Evolutionary conservation across 345 rosid genomes (phyloP).

Genomic region (Aquilaria yunnanensis): DNA sequence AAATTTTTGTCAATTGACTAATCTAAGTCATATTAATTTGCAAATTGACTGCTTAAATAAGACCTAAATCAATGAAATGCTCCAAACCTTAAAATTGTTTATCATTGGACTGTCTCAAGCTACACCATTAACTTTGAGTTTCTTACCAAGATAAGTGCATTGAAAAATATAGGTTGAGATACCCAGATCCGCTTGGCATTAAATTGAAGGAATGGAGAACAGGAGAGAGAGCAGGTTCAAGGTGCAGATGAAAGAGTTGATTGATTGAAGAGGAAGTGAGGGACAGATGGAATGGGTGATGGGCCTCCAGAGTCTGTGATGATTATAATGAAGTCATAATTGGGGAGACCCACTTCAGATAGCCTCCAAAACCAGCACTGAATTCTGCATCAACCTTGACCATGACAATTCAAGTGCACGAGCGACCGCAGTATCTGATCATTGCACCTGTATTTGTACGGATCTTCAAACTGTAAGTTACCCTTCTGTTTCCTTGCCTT

Average conservation of each 20-base stretch:
- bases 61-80: too few species aligned
- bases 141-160: too few species aligned
- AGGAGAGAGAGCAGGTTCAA: not conserved
- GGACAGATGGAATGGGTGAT: not conserved
- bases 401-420: constrained; percentile 1
- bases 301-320: not conserved
- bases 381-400: not conserved
- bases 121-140: too few species aligned
- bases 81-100: too few species aligned
- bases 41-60: too few species aligned
- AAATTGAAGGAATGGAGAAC: not conserved
- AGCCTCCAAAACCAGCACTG: not conserved
- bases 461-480: not conserved
- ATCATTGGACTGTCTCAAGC: too few species aligned
- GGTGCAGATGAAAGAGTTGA: too few species aligned
- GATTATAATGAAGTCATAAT: not conserved
- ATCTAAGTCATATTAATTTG: too few species aligned
- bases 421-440: not conserved
- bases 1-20: too few species aligned
- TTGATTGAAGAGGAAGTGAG: too few species aligned
- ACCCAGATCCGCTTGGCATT: too few species aligned
- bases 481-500: not conserved
- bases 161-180: too few species aligned
- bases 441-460: not conserved
- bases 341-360: not conserved